Evolutionary conservation across 2,329 filamentous ascomycete genomes (phyloP).

Genomic region (Lasiodiplodia sp.): DNA sequence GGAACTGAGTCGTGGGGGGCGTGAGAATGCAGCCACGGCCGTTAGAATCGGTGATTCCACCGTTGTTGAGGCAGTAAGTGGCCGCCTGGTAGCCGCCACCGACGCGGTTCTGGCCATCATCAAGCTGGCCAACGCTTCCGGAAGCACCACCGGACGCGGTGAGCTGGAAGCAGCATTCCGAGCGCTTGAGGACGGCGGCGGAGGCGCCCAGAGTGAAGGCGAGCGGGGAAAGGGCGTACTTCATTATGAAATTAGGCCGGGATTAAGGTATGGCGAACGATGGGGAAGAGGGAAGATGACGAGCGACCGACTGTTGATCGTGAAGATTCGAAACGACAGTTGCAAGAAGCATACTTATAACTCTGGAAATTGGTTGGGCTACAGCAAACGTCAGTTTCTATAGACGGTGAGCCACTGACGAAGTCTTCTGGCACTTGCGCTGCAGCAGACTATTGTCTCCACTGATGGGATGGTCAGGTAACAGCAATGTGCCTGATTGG

Average conservation of each 20-base stretch:
- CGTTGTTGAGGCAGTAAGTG: conserved; percentile 62
- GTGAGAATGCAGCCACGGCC: conserved; percentile 71
- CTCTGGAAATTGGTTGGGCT: background rate
- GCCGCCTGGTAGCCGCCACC: conserved; percentile 57
- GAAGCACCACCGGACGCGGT: conserved; percentile 57
- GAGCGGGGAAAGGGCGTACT: conserved; percentile 33
- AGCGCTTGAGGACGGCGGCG: conserved; percentile 32
- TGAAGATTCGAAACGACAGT: conserved; percentile 3
- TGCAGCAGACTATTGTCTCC: background rate
- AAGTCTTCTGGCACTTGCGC: background rate
- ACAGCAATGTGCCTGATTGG: conserved; percentile 16
- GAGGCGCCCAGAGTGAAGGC: conserved; percentile 35
- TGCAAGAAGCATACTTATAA: conserved; percentile 21
- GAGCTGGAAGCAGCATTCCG: conserved; percentile 59
- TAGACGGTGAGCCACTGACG: conserved; percentile 9
- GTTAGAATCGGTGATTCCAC: conserved; percentile 60
- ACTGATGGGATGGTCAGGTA: background rate
- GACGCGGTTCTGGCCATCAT: conserved; percentile 68
- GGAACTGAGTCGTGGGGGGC: conserved; percentile 64
- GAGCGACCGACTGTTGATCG: conserved; percentile 19
- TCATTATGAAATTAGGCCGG: conserved; percentile 34
- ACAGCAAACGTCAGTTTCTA: background rate
- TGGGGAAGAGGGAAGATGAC: background rate
- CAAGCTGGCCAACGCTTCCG: conserved; percentile 66
- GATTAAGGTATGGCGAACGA: background rate